These are phyloP conservation scores for Huntiella savannae DNA, from an alignment of 2,329 filamentous ascomycete species.

Conservation along the genomic window DNA sequence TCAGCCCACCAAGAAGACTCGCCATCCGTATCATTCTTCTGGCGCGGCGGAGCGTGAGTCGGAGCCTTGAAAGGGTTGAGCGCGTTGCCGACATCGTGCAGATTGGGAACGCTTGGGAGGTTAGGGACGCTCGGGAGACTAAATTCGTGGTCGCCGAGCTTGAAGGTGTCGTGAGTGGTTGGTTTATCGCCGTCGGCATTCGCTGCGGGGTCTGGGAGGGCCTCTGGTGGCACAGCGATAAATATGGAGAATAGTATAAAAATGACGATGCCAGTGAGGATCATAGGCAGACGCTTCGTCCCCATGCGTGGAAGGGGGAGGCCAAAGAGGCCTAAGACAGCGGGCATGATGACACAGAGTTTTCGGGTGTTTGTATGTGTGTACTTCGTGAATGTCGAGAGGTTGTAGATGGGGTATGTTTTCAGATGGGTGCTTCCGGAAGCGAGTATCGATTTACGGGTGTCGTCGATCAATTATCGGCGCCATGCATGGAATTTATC, in stretches of 20 bases:
- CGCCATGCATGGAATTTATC: too few relatives aligned
- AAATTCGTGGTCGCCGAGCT: constrained; percentile 25
- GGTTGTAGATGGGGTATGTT: too few relatives aligned
- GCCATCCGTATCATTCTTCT: constrained; percentile 60
- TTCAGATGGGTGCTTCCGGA: too few relatives aligned
- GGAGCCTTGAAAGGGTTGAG: constrained; percentile 50
- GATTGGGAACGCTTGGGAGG: constrained; percentile 11
- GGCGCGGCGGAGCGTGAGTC: constrained; percentile 51
- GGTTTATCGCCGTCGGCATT: not conserved
- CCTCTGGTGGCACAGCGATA: constrained; percentile 19
- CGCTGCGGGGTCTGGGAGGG: not conserved
- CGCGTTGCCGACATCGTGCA: constrained; percentile 25
- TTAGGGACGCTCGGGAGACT: constrained; percentile 30
- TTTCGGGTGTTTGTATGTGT: too few relatives aligned
- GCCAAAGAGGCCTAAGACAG: constrained; percentile 23
- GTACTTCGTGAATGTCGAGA: too few relatives aligned
- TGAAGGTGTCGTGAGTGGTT: not conserved
- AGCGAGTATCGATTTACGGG: too few relatives aligned
- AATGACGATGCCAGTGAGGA: constrained; percentile 31
- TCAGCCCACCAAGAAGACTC: constrained; percentile 73
- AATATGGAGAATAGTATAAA: constrained; percentile 36
- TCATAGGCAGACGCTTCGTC: constrained; percentile 31
- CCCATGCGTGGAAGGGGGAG: constrained; percentile 30
- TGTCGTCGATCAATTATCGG: too few relatives aligned
- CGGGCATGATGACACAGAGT: constrained; percentile 21